Evolutionary conservation across 1,284 basidiomycete genomes (phyloP).

Genomic region (Ceratobasidium theobromae): DNA sequence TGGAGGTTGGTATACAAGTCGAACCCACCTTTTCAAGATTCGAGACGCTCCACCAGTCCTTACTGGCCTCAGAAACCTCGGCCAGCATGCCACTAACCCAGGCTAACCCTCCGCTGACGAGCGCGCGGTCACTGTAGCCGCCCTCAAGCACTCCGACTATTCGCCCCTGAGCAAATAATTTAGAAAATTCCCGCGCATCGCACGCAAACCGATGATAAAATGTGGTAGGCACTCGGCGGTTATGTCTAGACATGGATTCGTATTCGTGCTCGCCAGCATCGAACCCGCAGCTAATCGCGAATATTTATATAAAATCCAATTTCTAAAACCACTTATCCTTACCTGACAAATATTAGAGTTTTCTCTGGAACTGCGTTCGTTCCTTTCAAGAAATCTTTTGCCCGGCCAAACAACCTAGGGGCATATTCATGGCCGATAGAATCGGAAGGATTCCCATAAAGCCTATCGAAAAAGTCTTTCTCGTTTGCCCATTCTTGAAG

Average conservation of each 20-base stretch:
- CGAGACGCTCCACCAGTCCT: constrained; percentile 66
- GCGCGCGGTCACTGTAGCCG: constrained; percentile 88
- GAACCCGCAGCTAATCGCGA: constrained; percentile 71
- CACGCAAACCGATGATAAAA: constrained; percentile 86
- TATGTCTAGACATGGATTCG: constrained; percentile 88
- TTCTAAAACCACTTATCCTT: constrained; percentile 31
- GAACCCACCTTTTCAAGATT: constrained; percentile 63
- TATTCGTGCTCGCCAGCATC: constrained; percentile 94
- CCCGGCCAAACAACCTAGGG: constrained; percentile 67
- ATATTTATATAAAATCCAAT: background rate
- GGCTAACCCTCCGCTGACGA: constrained; percentile 79
- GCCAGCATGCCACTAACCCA: constrained; percentile 70
- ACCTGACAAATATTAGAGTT: constrained; percentile 86
- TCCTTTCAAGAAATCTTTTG: constrained; percentile 67
- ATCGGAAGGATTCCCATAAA: constrained; percentile 58
- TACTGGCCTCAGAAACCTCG: constrained; percentile 24
- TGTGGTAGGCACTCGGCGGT: constrained; percentile 81
- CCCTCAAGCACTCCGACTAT: constrained; percentile 91
- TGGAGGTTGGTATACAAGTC: background rate
- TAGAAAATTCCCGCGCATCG: constrained; percentile 70
- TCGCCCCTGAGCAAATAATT: constrained; percentile 66
- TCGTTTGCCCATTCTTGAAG: constrained; percentile 74
- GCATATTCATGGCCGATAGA: constrained; percentile 50
- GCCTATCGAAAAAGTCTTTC: constrained; percentile 72
- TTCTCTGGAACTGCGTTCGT: constrained; percentile 69